Evolutionary conservation across 2,329 filamentous ascomycete species (phyloP).

Genomic region (Diplodia corticola): DNA sequence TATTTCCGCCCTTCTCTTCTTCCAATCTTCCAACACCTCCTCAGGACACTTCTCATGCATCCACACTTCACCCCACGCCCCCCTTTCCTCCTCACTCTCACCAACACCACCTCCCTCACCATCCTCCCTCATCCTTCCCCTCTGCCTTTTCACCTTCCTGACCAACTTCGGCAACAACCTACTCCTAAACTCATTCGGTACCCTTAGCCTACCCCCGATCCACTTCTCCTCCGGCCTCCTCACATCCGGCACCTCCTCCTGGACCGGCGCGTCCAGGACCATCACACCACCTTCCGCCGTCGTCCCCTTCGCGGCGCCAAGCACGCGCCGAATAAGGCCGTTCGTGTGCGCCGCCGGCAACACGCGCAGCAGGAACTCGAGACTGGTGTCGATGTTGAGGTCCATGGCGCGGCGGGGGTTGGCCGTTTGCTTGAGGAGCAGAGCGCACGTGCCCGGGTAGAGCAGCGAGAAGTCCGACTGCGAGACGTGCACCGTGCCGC

Average conservation of each 20-base stretch:
- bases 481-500: conserved; percentile 64
- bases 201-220: conserved; percentile 58
- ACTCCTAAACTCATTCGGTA: conserved; percentile 59
- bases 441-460: conserved; percentile 59
- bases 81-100: conserved; percentile 39
- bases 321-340: conserved; percentile 27
- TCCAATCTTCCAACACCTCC: conserved; percentile 34
- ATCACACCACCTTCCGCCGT: conserved; percentile 36
- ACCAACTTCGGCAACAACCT: conserved; percentile 50
- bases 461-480: conserved; percentile 68
- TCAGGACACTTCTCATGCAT: conserved; percentile 50
- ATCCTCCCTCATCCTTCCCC: conserved; percentile 31
- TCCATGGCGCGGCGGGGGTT: conserved; percentile 63
- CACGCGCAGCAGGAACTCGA: conserved; percentile 62
- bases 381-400: conserved; percentile 61
- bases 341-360: conserved; percentile 51
- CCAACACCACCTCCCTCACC: neutral
- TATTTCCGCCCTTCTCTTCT: conserved; percentile 12
- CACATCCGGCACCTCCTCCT: conserved; percentile 52
- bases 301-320: neutral
- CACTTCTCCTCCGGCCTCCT: conserved; percentile 60
- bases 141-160: conserved; percentile 40
- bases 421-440: conserved; percentile 64
- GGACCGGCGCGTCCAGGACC: conserved; percentile 48
- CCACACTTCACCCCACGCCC: conserved; percentile 57